Conservation (phyloP, 176 grass and related monocot genomes). For the Musa beccarii region DNA sequence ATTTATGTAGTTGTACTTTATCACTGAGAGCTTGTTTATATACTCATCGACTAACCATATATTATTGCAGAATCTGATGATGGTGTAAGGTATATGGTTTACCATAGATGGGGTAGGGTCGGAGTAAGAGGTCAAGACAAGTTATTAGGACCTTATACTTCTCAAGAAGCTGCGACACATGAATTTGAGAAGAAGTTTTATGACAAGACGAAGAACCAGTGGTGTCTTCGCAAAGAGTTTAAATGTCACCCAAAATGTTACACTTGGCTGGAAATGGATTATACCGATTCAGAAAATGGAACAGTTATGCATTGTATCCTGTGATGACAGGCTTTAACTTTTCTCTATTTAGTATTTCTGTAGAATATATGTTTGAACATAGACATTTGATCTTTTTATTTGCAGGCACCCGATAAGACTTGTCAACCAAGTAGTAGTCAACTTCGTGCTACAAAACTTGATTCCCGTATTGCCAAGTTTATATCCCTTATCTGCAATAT, state of each 20-base stretch:
- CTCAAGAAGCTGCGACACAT: constrained; percentile 37
- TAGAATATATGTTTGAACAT: constrained; percentile 10
- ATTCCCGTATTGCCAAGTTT: constrained; percentile 59
- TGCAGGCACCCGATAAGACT: constrained; percentile 23
- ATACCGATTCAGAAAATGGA: constrained; percentile 55
- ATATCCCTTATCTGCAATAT: constrained; percentile 89
- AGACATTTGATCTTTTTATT: constrained; percentile 19
- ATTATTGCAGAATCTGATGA: constrained; percentile 70
- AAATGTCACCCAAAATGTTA: constrained; percentile 45
- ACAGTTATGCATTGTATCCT: constrained; percentile 26
- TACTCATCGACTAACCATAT: not conserved
- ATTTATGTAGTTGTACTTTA: constrained; percentile 11
- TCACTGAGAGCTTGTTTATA: not conserved
- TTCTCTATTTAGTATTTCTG: constrained; percentile 2
- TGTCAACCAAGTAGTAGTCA: constrained; percentile 35
- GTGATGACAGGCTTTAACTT: constrained; percentile 15
- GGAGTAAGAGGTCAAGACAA: constrained; percentile 73
- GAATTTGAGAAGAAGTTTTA: constrained; percentile 73
- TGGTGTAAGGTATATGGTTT: constrained; percentile 69
- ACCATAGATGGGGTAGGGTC: constrained; percentile 96
- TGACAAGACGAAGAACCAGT: constrained; percentile 71
- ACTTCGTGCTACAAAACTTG: constrained; percentile 71
- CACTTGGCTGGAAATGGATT: constrained; percentile 91
- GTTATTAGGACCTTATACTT: constrained; percentile 51
- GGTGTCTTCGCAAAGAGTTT: constrained; percentile 57